Conservation (phyloP, 2,329 filamentous ascomycete species). For the Claviceps capensis region DNA sequence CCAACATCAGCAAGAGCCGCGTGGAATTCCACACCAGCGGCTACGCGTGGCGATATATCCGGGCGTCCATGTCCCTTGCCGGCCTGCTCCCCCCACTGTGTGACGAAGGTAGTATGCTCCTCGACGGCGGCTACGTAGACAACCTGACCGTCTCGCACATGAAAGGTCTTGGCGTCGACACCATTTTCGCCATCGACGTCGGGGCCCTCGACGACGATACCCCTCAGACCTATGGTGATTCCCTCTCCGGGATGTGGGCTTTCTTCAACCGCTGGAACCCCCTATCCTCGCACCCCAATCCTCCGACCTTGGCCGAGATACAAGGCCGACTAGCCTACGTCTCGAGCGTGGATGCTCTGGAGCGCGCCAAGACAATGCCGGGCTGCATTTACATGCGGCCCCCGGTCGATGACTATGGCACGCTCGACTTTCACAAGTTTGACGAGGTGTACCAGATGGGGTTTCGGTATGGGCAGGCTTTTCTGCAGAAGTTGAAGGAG, state of each 20-base stretch:
- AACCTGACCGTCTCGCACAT: conserved; percentile 95
- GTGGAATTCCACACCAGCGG: conserved; percentile 89
- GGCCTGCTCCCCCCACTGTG: conserved; percentile 87
- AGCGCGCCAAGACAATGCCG: conserved; percentile 78
- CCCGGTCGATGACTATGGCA: conserved; percentile 85
- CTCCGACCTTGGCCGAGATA: conserved; percentile 88
- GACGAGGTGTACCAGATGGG: conserved; percentile 91
- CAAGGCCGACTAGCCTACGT: conserved; percentile 92
- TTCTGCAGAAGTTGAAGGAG: conserved; percentile 60
- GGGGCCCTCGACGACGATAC: conserved; percentile 84
- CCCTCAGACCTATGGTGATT: conserved; percentile 87
- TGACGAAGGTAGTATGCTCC: conserved; percentile 90
- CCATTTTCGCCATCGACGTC: conserved; percentile 93
- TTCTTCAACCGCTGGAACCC: conserved; percentile 95
- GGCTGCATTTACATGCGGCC: conserved; percentile 96
- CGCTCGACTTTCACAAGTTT: conserved; percentile 92
- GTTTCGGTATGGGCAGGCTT: conserved; percentile 73
- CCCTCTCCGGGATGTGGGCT: conserved; percentile 88
- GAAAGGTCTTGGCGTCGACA: conserved; percentile 83
- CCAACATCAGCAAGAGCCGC: conserved; percentile 90
- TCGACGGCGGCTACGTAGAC: conserved; percentile 94
- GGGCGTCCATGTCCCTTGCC: conserved; percentile 92
- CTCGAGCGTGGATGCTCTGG: conserved; percentile 83
- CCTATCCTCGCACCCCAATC: conserved; percentile 77
- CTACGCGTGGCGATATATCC: conserved; percentile 94